A percentile compares a stretch with the other conserved stretches of the same genome.
Evolutionary conservation across 2,329 filamentous ascomycete species (phyloP).

Genomic region (Nothopassalora personata): DNA sequence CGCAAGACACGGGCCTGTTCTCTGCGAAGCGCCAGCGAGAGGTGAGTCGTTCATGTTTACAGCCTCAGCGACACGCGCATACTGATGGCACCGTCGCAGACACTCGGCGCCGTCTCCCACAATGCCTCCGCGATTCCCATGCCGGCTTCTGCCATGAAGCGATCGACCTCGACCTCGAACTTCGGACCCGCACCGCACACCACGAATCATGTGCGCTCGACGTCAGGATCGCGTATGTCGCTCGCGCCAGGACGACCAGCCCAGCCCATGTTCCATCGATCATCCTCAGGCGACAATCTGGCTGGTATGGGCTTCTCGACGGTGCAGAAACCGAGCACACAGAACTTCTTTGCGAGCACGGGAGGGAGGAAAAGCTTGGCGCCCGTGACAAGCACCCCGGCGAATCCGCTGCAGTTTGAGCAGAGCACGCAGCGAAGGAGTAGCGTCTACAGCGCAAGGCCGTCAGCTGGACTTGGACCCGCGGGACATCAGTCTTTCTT

Average conservation of each 20-base stretch:
- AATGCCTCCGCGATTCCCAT: slow-evolving; percentile 77
- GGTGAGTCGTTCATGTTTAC: slow-evolving; percentile 50
- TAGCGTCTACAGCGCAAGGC: slow-evolving; percentile 56
- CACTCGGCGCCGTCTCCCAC: slow-evolving; percentile 75
- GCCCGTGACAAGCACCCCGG: slow-evolving; percentile 50
- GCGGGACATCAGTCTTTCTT: slow-evolving; percentile 86
- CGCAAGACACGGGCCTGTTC: slow-evolving; percentile 81
- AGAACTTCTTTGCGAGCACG: slow-evolving; percentile 55
- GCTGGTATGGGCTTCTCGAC: slow-evolving; percentile 79
- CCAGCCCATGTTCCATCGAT: slow-evolving; percentile 80
- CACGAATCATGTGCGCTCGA: slow-evolving; percentile 70
- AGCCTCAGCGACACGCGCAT: slow-evolving; percentile 1
- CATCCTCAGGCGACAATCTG: slow-evolving; percentile 74
- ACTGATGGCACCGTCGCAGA: slow-evolving; percentile 49
- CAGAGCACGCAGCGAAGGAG: slow-evolving; percentile 64
- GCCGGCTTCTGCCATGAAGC: slow-evolving; percentile 89
- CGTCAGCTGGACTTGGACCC: slow-evolving; percentile 58
- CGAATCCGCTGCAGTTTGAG: slow-evolving; percentile 38
- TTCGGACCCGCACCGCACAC: slow-evolving; percentile 60
- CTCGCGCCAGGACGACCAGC: slow-evolving; percentile 77
- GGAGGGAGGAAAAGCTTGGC: slow-evolving; percentile 67
- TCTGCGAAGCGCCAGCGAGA: slow-evolving; percentile 88
- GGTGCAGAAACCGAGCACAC: slow-evolving; percentile 76
- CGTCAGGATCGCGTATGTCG: slow-evolving; percentile 78
- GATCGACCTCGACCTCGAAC: slow-evolving; percentile 71